Evolutionary conservation across 495 filamentous ascomycete species (phyloP).

Genomic region (Penicillium angulare): DNA sequence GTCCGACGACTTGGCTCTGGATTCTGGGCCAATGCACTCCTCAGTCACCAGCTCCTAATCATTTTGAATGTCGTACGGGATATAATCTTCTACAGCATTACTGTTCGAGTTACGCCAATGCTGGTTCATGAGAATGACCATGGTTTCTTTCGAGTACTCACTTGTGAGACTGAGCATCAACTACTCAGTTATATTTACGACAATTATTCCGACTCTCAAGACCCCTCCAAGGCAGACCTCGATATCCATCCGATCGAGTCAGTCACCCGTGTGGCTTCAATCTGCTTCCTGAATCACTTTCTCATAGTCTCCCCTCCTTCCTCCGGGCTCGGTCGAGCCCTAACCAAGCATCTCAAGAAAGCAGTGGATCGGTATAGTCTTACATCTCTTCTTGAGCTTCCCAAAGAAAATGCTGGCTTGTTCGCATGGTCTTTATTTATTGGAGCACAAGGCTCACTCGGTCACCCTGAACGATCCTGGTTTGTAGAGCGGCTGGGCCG

Average conservation of each 20-base stretch:
- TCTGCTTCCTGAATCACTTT: constrained; percentile 33
- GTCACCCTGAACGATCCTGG: constrained; percentile 24
- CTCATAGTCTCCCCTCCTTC: constrained; percentile 34
- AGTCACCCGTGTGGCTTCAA: constrained; percentile 28
- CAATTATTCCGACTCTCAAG: background rate
- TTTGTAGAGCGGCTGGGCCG: constrained; percentile 31
- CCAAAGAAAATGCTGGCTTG: constrained; percentile 21
- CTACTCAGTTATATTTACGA: constrained; percentile 34
- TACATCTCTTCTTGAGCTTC: constrained; percentile 15
- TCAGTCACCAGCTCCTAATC: constrained; percentile 23
- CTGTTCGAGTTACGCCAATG: constrained; percentile 13
- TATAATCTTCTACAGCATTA: constrained; percentile 25
- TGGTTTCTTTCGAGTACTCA: constrained; percentile 32
- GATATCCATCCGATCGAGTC: constrained; percentile 28
- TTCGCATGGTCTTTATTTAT: constrained; percentile 34
- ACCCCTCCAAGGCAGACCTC: background rate
- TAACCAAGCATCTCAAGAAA: constrained; percentile 29
- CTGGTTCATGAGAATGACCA: constrained; percentile 15
- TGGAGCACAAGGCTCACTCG: constrained; percentile 30
- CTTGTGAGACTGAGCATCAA: constrained; percentile 34
- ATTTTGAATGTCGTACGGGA: constrained; percentile 27
- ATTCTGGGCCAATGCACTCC: constrained; percentile 23
- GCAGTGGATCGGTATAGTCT: constrained; percentile 18
- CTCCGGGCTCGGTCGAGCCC: constrained; percentile 34
- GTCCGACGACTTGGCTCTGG: constrained; percentile 23